Base-by-base conservation (phyloP, 192 early-diverging fungal species). In the Coemansia sp. region DNA sequence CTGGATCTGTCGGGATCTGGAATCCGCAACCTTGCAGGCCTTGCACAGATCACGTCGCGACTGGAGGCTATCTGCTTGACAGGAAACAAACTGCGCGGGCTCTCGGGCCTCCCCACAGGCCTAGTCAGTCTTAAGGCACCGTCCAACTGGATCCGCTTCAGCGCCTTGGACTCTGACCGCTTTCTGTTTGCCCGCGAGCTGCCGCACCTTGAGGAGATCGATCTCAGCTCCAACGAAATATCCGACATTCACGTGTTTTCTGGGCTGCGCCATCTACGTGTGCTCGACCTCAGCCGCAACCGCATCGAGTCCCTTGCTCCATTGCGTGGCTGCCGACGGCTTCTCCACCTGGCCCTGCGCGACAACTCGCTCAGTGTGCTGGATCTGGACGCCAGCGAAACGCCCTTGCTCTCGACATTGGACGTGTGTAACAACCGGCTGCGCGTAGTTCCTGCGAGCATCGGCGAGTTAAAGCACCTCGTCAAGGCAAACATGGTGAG, bases 91-190 rank as follows among this genome's bases (percentile, higher is more conserved):
- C 69, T 81, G 38, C 73, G 66, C 45, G 52, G 66, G 3, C 70
- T 81, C 6, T n/a, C 66, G 4, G 79, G 79, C 5, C 56, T 81
- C 19, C 79, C 79, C 7, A 69, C 53, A 6, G 74, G 74, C 17
- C 61, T 76, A 32, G 79, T 81, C 38, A 69, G 69, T 38, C 56
- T 81, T 15, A 62, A 63, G 5, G 79, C 74, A 25, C 62, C 79
- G 43, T 72, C 79, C 9, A 81, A 81, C 67, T 81, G 79, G 79
- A 75, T 81, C 55, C 59, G 70, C 23, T 81, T 76, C 25, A 69
- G 67, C 61, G 22, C 60, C 5, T 22, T 49, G 19, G 79, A 81
- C 34, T 29, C 49, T 0, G 60, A 61, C 6, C 34, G 55, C 48
- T 75, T 81, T 35, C 63, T 50, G 33, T 75, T 75, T 81, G 73